These are phyloP conservation scores for Vitis riparia DNA, from an alignment of 164 flowering plant species.

Conservation along the genomic window DNA sequence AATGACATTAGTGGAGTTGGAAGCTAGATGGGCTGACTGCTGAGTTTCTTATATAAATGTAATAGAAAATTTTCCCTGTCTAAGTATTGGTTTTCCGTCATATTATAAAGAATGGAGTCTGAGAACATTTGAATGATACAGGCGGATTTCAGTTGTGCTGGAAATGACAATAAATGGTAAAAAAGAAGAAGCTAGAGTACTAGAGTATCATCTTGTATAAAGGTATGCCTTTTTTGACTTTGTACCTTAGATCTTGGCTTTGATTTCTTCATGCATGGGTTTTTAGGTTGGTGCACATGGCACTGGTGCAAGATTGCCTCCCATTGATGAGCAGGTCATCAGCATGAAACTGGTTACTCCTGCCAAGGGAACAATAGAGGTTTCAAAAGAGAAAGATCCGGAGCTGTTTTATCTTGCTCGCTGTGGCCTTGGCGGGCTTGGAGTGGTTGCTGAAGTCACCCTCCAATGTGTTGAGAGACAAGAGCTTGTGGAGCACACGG, in stretches of 20 bases:
- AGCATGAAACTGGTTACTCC: conserved; percentile 98
- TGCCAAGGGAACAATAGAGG: conserved; percentile 87
- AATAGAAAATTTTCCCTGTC: too few species aligned
- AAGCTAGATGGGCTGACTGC: too few species aligned
- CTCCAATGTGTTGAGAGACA: conserved; percentile 95
- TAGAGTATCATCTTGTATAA: too few species aligned
- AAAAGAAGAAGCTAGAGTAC: too few species aligned
- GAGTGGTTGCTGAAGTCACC: conserved; percentile 97
- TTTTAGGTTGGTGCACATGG: conserved; percentile 98
- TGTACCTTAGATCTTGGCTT: not conserved
- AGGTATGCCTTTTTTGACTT: not conserved
- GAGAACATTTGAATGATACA: too few species aligned
- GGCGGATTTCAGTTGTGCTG: too few species aligned
- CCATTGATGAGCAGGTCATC: conserved; percentile 95
- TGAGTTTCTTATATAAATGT: too few species aligned
- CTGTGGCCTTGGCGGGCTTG: conserved; percentile 98
- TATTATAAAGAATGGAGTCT: too few species aligned
- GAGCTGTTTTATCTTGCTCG: conserved; percentile 93
- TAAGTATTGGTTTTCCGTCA: too few species aligned
- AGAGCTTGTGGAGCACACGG: conserved; percentile 95
- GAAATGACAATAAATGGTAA: too few species aligned
- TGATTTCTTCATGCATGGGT: conserved; percentile 6
- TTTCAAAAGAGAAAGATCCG: conserved; percentile 91
- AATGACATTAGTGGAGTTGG: too few species aligned
- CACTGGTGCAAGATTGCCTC: conserved; percentile 96